phyloP scores from a whole-genome alignment of 345 rosid genomes.

The Brassica incana region DNA sequence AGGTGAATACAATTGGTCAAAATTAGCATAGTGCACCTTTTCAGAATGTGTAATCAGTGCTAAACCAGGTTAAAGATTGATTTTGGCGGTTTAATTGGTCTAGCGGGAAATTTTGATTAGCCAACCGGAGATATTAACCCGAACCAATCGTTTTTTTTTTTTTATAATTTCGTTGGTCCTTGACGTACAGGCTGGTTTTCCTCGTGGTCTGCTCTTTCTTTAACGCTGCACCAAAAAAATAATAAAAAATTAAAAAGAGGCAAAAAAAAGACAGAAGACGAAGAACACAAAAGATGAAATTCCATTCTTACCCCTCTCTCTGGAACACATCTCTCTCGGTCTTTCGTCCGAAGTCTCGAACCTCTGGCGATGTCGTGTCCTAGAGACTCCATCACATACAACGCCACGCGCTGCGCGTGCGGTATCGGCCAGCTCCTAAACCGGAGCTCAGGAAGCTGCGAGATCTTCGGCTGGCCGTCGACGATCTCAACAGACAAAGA shows the following conservation, averaged over 20 bases:
- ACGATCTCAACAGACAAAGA: conserved; percentile 52
- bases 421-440: conserved; percentile 63
- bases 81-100: conserved; percentile 3
- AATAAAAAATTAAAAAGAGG: not conserved
- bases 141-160: conserved; percentile 8
- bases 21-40: not conserved
- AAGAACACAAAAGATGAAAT: not conserved
- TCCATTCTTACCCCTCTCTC: conserved; percentile 32
- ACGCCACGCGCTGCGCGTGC: conserved; percentile 76
- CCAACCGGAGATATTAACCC: not conserved
- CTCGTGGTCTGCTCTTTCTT: conserved; percentile 16
- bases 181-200: conserved; percentile 29
- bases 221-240: conserved; percentile 9
- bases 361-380: conserved; percentile 61
- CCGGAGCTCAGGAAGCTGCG: conserved; percentile 50
- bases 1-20: not conserved
- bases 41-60: not conserved
- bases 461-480: conserved; percentile 45
- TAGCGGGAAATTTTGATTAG: not conserved
- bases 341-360: conserved; percentile 20
- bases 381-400: conserved; percentile 54
- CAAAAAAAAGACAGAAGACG: not conserved
- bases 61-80: not conserved
- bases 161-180: not conserved
- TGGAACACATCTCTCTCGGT: not conserved